Evolutionary conservation across 257 asterid genomes (phyloP).

Genomic region (Prunella vulgaris): DNA sequence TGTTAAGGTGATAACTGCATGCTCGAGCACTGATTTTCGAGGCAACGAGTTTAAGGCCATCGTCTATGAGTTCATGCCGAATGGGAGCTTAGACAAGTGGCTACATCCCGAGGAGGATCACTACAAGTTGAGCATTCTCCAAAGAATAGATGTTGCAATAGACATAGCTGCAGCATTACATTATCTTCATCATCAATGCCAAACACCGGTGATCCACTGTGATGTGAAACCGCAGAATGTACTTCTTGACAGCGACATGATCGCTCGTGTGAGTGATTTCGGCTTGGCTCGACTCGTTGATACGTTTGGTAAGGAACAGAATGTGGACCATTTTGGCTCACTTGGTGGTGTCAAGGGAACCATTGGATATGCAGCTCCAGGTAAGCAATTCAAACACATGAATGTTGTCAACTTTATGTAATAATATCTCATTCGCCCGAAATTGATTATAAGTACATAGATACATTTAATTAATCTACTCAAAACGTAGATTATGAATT

Average conservation of each 20-base stretch:
- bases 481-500: no score
- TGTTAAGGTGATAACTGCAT: constrained; percentile 19
- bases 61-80: constrained; percentile 34
- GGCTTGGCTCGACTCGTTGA: constrained; percentile 23
- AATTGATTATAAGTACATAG: no score
- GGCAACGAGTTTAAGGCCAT: constrained; percentile 35
- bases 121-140: background rate
- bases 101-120: no score
- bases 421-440: no score
- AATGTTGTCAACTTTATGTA: no score
- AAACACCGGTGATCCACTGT: constrained; percentile 24
- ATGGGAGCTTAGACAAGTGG: constrained; percentile 35
- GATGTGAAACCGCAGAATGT: constrained; percentile 36
- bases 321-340: no score
- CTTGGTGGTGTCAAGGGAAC: no score
- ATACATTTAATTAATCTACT: no score
- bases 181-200: constrained; percentile 30
- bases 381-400: no score
- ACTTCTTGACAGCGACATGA: constrained; percentile 28
- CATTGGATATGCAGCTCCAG: no score
- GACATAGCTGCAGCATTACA: constrained; percentile 24
- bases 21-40: constrained; percentile 17
- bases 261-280: constrained; percentile 29
- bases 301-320: no score
- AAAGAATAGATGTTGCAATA: constrained; percentile 12